phyloP scores from a whole-genome alignment of 306 rosid species.

The Vachellia collinsii region DNA sequence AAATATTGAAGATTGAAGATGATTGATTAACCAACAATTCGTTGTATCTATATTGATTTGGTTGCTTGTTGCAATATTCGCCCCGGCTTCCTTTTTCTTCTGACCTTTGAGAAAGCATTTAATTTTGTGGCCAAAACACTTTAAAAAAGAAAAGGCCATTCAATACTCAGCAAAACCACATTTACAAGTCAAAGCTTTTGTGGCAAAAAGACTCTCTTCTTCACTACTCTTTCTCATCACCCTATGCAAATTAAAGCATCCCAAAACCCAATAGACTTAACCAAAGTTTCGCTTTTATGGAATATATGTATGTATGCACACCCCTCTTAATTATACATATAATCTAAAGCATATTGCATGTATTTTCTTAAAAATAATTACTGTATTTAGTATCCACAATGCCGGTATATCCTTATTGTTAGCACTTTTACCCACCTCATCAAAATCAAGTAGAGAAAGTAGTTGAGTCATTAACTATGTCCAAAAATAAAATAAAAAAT shows the following conservation, averaged over 20 bases:
- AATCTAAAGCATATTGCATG: no score
- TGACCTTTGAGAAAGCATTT: slow-evolving; percentile 25
- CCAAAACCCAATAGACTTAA: slow-evolving; percentile 2
- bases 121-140: neutral
- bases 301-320: no score
- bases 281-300: no score
- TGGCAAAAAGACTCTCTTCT: slow-evolving; percentile 46
- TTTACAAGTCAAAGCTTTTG: slow-evolving; percentile 68
- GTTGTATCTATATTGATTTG: neutral
- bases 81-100: neutral
- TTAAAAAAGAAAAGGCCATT: neutral
- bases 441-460: no score
- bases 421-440: no score
- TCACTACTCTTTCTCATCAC: slow-evolving; percentile 29
- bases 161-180: slow-evolving; percentile 33
- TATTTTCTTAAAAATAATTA: no score
- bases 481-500: no score
- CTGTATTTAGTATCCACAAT: no score
- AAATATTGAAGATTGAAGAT: neutral
- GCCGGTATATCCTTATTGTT: no score
- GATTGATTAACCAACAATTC: slow-evolving; percentile 3
- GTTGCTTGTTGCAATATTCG: neutral
- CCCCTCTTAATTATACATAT: no score
- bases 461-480: no score
- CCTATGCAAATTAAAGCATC: slow-evolving; percentile 25